phyloP scores from a whole-genome alignment of 2,329 filamentous ascomycete species.

The Aspergillus japonicus region DNA sequence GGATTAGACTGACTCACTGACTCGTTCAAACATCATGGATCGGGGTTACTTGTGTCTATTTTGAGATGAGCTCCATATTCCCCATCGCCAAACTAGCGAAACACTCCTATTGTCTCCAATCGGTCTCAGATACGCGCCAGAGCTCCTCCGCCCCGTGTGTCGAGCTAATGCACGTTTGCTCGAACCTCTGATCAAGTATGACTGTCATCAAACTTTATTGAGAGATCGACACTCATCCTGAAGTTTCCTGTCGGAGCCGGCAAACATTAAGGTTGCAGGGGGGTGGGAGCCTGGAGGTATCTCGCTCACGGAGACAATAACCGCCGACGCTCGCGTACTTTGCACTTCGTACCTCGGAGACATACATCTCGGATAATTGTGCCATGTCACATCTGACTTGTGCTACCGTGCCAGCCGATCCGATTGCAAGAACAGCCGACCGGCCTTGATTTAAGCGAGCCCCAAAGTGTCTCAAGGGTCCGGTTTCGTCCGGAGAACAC shows the following conservation, averaged over 20 bases:
- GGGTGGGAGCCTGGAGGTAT: too few species aligned
- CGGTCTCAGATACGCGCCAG: not conserved
- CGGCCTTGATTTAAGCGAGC: not conserved
- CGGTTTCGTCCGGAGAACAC: not conserved
- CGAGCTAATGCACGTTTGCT: not conserved
- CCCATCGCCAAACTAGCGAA: not conserved
- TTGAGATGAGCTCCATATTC: not conserved
- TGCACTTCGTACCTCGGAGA: not conserved
- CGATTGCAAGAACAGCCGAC: not conserved
- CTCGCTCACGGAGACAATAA: too few species aligned
- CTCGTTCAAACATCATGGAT: not conserved
- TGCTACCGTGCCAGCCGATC: not conserved
- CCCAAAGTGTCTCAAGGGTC: not conserved
- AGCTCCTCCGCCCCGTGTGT: not conserved
- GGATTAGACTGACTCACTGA: too few species aligned
- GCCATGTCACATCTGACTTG: not conserved
- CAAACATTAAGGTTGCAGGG: not conserved
- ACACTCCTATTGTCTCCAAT: not conserved
- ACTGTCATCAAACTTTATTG: slow-evolving; percentile 3
- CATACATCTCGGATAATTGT: not conserved
- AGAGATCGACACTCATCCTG: not conserved
- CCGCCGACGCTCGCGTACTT: too few species aligned
- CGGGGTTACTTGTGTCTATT: not conserved
- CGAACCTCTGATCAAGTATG: not conserved
- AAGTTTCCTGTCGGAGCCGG: not conserved